These are phyloP conservation scores for Gonapodya sp. DNA, from an alignment of 192 early-diverging fungal genomes.

Conservation along the genomic window DNA sequence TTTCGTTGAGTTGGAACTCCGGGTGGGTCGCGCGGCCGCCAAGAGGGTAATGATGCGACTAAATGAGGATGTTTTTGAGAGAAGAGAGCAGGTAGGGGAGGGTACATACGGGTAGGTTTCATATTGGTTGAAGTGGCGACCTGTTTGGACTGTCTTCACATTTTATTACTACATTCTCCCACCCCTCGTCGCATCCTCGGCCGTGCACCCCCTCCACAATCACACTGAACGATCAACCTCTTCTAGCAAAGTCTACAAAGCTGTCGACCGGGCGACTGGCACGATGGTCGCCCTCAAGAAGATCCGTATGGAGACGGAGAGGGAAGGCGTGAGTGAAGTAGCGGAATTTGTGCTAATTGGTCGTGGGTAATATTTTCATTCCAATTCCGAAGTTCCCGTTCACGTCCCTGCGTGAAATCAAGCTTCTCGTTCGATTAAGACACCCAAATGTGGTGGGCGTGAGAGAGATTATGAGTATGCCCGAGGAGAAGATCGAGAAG, in stretches of 20 bases:
- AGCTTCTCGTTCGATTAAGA: conserved; percentile 52
- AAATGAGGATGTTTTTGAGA: conserved; percentile 45
- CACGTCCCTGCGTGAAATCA: conserved; percentile 80
- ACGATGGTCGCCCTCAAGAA: conserved; percentile 68
- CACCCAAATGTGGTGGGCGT: conserved; percentile 66
- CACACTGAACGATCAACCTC: conserved; percentile 7
- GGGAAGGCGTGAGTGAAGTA: conserved; percentile 53
- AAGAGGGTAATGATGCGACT: background rate
- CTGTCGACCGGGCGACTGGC: conserved; percentile 55
- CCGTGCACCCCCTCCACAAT: conserved; percentile 9
- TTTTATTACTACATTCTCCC: too few species aligned
- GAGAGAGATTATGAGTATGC: conserved; percentile 52
- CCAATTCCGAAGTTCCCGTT: conserved; percentile 61
- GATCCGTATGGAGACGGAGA: conserved; percentile 69
- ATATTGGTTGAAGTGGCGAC: background rate
- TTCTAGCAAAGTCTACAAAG: conserved; percentile 72
- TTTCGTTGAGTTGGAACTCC: background rate
- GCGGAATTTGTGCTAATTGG: background rate
- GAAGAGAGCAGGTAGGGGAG: conserved; percentile 69
- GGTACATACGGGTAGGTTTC: conserved; percentile 51
- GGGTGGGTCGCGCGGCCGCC: background rate
- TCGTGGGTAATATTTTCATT: background rate
- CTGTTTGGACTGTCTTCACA: background rate
- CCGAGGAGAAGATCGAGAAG: background rate
- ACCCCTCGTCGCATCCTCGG: conserved; percentile 1